Base-by-base conservation (phyloP, 139 green algal genomes). In the Micromonas pusilla region DNA sequence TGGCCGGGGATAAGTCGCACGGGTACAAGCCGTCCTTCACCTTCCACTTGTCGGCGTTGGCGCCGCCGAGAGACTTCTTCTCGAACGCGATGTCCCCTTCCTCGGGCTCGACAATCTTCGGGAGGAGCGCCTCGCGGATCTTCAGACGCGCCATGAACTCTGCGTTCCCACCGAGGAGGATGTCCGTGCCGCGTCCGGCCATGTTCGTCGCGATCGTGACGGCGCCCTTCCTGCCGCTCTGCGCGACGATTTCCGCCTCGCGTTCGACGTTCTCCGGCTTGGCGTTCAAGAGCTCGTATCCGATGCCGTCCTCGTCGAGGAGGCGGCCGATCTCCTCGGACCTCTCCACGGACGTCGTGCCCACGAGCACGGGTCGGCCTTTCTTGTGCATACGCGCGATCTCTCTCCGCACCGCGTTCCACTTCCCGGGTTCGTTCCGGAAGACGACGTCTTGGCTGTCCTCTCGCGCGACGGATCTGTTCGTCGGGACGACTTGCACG, bases 121-220 rank as follows among this genome's bases (percentile, higher is more conserved):
- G 95, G 85, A 99, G 90, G 31, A 98, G 86, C 76, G 91, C 76
- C 86, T 97, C 94, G 0, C 92, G 81, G 79, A 99, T 84, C 87
- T 97, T 97, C 25, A 99, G 85, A 25, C 90, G 82, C 3, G 93
- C 91, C 91, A 95, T 95, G 84, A 91, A 95, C 76, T 93, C 85
- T 26, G 90, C 72, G 75, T 91, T 92, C n/a, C 90, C 91, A 3
- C 91, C 91, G 26, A 96, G 79, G 1, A 93, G 71, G 62, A 96
- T 93, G 83, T 96, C 90, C 0, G 90, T 94, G 72, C 91, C 91
- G 0, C 91, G 78, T 3, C 91, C 91, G 5, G 91, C 91, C 86
- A 94, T 92, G 84, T 87, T 90, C 76, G 90, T 96, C 20, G 90
- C 85, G 23, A 96, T 89, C 38, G 90, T 95, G 25, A 95, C 76